Conservation (phyloP, 163 green algal genomes). For the Scenedesmus sp. region DNA sequence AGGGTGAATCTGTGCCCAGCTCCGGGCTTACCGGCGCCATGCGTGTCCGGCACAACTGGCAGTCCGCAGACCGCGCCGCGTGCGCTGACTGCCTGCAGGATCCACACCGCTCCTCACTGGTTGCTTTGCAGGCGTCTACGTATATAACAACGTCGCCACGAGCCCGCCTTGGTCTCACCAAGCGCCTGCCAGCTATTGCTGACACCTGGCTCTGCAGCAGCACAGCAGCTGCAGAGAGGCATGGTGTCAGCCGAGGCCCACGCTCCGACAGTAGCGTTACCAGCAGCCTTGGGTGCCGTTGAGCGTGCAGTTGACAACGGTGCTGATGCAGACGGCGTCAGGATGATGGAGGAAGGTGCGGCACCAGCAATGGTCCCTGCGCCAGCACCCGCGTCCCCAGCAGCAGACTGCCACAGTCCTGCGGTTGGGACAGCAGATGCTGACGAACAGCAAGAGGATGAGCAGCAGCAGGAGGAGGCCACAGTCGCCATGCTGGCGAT, state of each 20-base stretch:
- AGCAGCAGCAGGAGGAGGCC: not conserved
- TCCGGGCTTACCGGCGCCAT: not conserved
- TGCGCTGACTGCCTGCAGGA: constrained; percentile 1
- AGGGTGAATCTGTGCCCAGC: not conserved
- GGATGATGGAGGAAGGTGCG: not conserved
- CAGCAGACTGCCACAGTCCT: not conserved
- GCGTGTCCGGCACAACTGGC: not conserved
- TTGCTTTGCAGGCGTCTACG: not conserved
- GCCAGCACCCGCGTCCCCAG: not conserved
- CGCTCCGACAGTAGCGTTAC: not conserved
- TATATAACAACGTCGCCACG: not conserved
- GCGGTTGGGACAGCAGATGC: constrained; percentile 1
- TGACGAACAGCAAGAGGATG: constrained; percentile 4
- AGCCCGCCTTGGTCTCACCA: not conserved
- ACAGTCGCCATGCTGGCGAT: constrained; percentile 31
- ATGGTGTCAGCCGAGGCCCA: constrained; percentile 4
- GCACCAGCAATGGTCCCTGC: not conserved
- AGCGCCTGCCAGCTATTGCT: not conserved
- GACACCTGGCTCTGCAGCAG: constrained; percentile 5
- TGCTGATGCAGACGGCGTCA: not conserved
- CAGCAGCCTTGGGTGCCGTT: not conserved
- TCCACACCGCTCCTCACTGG: not conserved
- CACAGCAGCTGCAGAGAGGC: not conserved
- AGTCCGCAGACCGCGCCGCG: constrained; percentile 11
- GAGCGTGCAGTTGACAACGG: not conserved